phyloP scores from a whole-genome alignment of 306 rosid genomes.

The Delonix regia region DNA sequence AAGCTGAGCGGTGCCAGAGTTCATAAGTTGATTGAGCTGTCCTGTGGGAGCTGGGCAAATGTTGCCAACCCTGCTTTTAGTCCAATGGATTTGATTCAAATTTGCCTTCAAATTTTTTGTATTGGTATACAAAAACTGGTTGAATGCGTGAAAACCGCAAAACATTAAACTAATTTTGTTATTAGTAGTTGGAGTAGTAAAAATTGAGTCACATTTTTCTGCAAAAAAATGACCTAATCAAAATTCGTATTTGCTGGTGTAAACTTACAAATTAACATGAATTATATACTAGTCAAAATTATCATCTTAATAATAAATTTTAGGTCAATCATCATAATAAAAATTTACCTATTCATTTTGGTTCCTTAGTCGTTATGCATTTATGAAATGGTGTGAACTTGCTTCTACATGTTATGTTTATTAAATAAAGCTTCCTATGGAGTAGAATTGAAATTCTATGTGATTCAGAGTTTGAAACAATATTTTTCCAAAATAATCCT shows the following conservation, averaged over 20 bases:
- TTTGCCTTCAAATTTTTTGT: not conserved
- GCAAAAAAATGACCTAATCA: constrained; percentile 17
- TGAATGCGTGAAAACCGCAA: constrained; percentile 8
- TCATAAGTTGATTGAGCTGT: constrained; percentile 15
- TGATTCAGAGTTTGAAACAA: not conserved
- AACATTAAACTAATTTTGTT: constrained; percentile 2
- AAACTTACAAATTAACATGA: constrained; percentile 8
- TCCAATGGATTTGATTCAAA: constrained; percentile 7
- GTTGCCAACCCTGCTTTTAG: not conserved
- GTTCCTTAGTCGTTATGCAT: not conserved
- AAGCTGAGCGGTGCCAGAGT: constrained; percentile 11
- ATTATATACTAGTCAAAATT: not conserved
- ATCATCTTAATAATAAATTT: not conserved
- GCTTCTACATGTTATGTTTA: constrained; percentile 4
- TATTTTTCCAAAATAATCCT: not conserved
- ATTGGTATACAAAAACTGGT: not conserved
- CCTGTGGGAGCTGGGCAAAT: constrained; percentile 6
- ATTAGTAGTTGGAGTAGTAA: constrained; percentile 6
- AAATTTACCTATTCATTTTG: not conserved
- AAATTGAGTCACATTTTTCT: not conserved
- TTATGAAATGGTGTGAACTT: constrained; percentile 16
- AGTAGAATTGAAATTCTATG: not conserved
- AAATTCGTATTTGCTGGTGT: not conserved
- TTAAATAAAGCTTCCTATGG: constrained; percentile 6
- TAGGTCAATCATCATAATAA: too few species aligned